phyloP scores from a whole-genome alignment of 2,329 filamentous ascomycete species.

The Didymella segeticola region DNA sequence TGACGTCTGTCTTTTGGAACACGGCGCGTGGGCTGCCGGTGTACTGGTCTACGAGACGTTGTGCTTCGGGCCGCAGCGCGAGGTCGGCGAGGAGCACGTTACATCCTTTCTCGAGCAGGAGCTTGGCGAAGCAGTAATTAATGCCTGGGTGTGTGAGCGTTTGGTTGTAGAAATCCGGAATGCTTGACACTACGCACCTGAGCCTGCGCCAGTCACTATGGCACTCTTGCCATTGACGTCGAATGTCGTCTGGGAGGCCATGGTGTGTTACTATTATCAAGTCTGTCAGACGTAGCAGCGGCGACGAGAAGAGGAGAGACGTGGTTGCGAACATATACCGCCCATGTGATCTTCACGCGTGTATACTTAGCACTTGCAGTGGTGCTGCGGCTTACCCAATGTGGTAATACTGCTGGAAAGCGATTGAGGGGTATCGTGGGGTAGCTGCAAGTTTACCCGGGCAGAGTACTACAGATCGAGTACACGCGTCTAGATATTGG shows the following conservation, averaged over 20 bases:
- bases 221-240: constrained; percentile 54
- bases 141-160: constrained; percentile 48
- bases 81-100: constrained; percentile 59
- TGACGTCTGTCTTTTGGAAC: constrained; percentile 55
- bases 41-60: constrained; percentile 37
- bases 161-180: background rate
- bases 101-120: constrained; percentile 55
- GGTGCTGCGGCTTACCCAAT: constrained; percentile 21
- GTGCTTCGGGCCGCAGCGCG: constrained; percentile 55
- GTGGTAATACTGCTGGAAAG: background rate
- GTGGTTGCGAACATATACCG: background rate
- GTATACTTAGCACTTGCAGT: background rate
- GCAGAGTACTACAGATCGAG: background rate
- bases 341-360: background rate
- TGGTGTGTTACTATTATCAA: background rate
- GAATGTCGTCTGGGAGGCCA: background rate
- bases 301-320: background rate
- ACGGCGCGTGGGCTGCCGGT: constrained; percentile 45
- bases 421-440: constrained; percentile 27
- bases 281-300: background rate
- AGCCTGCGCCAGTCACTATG: constrained; percentile 57
- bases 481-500: constrained; percentile 2
- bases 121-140: constrained; percentile 54
- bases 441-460: constrained; percentile 16
- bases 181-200: constrained; percentile 24